Evolutionary conservation across 2,329 filamentous ascomycete genomes (phyloP).

Genomic region (Alternaria arborescens): DNA sequence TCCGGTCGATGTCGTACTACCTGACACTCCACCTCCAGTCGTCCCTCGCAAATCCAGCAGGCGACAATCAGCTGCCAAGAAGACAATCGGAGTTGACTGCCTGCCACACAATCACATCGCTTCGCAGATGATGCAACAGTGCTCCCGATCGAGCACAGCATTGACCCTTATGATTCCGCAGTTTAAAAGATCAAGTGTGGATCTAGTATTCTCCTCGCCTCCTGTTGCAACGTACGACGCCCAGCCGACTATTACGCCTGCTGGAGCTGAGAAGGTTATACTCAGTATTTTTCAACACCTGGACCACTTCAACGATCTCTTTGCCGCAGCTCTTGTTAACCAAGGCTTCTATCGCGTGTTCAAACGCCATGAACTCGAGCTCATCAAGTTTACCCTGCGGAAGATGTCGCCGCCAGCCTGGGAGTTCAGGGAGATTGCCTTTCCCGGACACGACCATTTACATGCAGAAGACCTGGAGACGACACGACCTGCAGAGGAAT

Average conservation of each 20-base stretch:
- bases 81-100: constrained; percentile 30
- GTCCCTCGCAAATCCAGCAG: constrained; percentile 55
- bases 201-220: constrained; percentile 32
- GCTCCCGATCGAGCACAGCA: constrained; percentile 25
- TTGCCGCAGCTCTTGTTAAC: constrained; percentile 63
- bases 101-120: constrained; percentile 44
- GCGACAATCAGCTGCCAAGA: constrained; percentile 40
- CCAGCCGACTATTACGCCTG: constrained; percentile 51
- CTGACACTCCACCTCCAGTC: constrained; percentile 38
- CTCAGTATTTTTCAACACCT: constrained; percentile 61
- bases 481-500: constrained; percentile 60
- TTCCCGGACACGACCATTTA: constrained; percentile 57
- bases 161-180: constrained; percentile 39
- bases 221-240: constrained; percentile 24
- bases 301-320: constrained; percentile 63
- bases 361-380: constrained; percentile 63
- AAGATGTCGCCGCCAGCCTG: constrained; percentile 66
- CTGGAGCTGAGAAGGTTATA: constrained; percentile 60
- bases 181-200: constrained; percentile 30
- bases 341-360: constrained; percentile 66
- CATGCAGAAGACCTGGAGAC: constrained; percentile 54
- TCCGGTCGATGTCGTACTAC: constrained; percentile 16
- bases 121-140: constrained; percentile 36
- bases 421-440: constrained; percentile 67
- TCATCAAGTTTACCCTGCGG: constrained; percentile 61